Evolutionary conservation across 2,329 filamentous ascomycete species (phyloP).

Genomic region (Coniochaeta ligniaria): DNA sequence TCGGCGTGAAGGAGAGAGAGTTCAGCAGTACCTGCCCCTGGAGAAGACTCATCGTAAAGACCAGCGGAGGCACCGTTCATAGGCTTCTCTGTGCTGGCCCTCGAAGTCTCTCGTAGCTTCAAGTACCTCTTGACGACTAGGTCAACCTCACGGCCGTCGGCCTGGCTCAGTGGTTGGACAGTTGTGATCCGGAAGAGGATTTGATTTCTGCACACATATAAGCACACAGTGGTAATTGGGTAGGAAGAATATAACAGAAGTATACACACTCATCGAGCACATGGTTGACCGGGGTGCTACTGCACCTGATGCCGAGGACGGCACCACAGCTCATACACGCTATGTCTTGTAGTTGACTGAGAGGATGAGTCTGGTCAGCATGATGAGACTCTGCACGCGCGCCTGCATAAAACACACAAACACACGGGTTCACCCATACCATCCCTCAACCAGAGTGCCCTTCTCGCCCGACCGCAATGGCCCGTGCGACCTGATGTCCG

Average conservation of each 20-base stretch:
- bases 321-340: conserved; percentile 22
- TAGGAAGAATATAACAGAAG: not conserved
- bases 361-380: not conserved
- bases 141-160: conserved; percentile 12
- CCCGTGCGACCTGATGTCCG: conserved; percentile 17
- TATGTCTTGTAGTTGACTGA: conserved; percentile 28
- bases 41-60: not conserved
- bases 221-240: not conserved
- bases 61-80: not conserved
- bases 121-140: conserved; percentile 24
- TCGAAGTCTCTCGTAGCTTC: conserved; percentile 18
- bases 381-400: too few relatives aligned
- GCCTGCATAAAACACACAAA: not conserved
- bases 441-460: conserved; percentile 27
- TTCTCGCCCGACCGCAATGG: conserved; percentile 20
- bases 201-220: conserved; percentile 21
- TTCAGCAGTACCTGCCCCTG: conserved; percentile 3
- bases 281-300: conserved; percentile 26
- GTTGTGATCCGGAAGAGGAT: conserved; percentile 24
- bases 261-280: conserved; percentile 26
- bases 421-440: conserved; percentile 16
- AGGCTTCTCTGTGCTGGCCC: not conserved
- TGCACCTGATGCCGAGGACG: conserved; percentile 26
- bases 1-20: conserved; percentile 22
- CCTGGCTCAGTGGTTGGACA: conserved; percentile 15